Evolutionary conservation across 768 basidiomycete species (phyloP).

Genomic region (Hemileccinum rubropunctum): DNA sequence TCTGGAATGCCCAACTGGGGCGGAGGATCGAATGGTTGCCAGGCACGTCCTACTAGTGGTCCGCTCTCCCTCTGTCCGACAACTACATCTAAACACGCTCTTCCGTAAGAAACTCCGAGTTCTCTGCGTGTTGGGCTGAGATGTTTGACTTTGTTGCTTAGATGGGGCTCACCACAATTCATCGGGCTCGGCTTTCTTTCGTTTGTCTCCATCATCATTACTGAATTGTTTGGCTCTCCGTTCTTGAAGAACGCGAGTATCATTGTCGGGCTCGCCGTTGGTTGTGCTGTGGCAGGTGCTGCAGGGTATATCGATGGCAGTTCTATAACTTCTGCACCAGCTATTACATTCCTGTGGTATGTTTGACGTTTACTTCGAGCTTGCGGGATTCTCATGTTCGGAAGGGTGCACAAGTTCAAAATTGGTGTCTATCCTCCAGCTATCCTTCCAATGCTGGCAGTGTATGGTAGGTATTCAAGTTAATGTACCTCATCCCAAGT

Average conservation of each 20-base stretch:
- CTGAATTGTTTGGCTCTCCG: constrained; percentile 80
- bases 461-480: constrained; percentile 41
- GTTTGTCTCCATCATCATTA: constrained; percentile 71
- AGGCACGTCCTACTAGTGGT: constrained; percentile 55
- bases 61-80: constrained; percentile 73
- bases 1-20: constrained; percentile 83
- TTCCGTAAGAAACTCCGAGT: constrained; percentile 43
- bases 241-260: constrained; percentile 81
- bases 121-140: neutral
- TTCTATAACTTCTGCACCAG: no score
- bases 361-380: neutral
- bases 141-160: constrained; percentile 15
- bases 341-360: no score
- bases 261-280: constrained; percentile 71
- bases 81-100: constrained; percentile 64
- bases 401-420: constrained; percentile 73
- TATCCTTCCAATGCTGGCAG: constrained; percentile 58
- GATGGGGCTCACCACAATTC: constrained; percentile 81
- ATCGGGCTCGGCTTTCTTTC: constrained; percentile 86
- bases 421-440: constrained; percentile 73
- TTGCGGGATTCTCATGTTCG: neutral
- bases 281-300: constrained; percentile 79
- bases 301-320: constrained; percentile 32
- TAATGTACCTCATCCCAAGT: neutral
- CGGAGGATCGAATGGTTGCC: constrained; percentile 76